phyloP scores from a whole-genome alignment of 192 early-diverging fungal species.

The Umbelopsis isabellina region DNA sequence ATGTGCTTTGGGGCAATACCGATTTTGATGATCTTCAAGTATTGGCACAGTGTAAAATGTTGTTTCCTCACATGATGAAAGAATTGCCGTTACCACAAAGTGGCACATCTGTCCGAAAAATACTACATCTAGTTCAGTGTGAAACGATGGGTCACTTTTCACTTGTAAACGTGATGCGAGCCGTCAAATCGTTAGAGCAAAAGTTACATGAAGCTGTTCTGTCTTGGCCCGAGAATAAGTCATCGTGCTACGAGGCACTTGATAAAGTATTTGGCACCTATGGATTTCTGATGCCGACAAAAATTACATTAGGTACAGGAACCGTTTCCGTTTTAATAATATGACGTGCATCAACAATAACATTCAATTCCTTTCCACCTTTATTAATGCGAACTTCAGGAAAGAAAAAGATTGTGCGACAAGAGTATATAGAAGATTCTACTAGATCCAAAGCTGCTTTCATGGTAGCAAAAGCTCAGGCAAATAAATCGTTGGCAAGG shows the following conservation, averaged over 20 bases:
- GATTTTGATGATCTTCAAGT: conserved; percentile 3
- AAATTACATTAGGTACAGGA: conserved; percentile 2
- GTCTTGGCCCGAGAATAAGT: conserved; percentile 14
- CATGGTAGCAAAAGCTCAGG: conserved; percentile 14
- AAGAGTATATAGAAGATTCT: conserved; percentile 1
- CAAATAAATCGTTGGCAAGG: background rate
- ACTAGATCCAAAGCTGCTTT: conserved; percentile 2
- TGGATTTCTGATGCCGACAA: conserved; percentile 2
- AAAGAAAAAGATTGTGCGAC: conserved; percentile 15
- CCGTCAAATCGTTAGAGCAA: background rate
- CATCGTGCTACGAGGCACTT: conserved; percentile 20
- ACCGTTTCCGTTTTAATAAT: background rate
- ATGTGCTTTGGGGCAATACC: conserved; percentile 10
- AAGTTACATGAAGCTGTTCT: background rate
- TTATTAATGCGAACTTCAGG: background rate
- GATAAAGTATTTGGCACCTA: conserved; percentile 17
- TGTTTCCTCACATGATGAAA: conserved; percentile 18
- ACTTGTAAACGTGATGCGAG: background rate
- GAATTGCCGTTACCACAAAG: background rate
- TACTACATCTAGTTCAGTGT: conserved; percentile 1
- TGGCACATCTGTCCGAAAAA: conserved; percentile 7
- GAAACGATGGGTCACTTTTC: conserved; percentile 8
- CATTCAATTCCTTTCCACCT: background rate
- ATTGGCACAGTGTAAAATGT: conserved; percentile 3
- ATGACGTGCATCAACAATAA: background rate